These are phyloP conservation scores for Lolium multiflorum DNA, from an alignment of 176 grass and related monocot species.

Conservation along the genomic window DNA sequence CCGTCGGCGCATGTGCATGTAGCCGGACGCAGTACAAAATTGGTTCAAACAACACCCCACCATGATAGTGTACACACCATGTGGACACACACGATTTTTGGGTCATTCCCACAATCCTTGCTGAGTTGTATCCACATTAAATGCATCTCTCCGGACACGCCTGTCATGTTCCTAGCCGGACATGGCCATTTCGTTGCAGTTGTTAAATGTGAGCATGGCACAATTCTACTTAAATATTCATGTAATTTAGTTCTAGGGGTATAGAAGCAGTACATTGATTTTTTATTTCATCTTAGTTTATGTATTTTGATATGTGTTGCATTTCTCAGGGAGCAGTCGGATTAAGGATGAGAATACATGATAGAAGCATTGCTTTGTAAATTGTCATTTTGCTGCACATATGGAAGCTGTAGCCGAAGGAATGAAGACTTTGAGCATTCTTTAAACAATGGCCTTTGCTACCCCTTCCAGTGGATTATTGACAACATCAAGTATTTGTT, in stretches of 20 bases:
- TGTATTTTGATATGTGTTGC: constrained; percentile 34
- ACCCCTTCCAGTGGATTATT: constrained; percentile 45
- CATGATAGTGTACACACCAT: too few species aligned
- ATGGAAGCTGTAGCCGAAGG: constrained; percentile 77
- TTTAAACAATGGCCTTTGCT: constrained; percentile 78
- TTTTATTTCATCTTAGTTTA: constrained; percentile 18
- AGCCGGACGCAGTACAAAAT: too few species aligned
- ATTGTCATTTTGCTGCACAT: constrained; percentile 97
- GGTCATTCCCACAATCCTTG: too few species aligned
- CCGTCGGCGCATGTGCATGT: too few species aligned
- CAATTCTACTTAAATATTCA: constrained; percentile 21
- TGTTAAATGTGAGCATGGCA: background rate
- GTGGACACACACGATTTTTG: too few species aligned
- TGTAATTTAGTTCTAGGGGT: background rate
- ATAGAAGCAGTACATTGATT: background rate
- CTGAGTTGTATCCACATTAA: background rate
- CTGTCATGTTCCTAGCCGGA: background rate
- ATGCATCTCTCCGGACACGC: constrained; percentile 3
- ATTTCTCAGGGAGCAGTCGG: constrained; percentile 81
- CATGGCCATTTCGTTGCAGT: background rate
- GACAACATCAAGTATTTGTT: constrained; percentile 62
- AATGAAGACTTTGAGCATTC: constrained; percentile 97
- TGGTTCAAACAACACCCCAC: too few species aligned
- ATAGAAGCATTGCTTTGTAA: constrained; percentile 80
- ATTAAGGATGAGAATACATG: constrained; percentile 88